A percentile compares a stretch with the other conserved stretches of the same genome.
phyloP scores from a whole-genome alignment of 306 rosid species.

The Cercis canadensis region DNA sequence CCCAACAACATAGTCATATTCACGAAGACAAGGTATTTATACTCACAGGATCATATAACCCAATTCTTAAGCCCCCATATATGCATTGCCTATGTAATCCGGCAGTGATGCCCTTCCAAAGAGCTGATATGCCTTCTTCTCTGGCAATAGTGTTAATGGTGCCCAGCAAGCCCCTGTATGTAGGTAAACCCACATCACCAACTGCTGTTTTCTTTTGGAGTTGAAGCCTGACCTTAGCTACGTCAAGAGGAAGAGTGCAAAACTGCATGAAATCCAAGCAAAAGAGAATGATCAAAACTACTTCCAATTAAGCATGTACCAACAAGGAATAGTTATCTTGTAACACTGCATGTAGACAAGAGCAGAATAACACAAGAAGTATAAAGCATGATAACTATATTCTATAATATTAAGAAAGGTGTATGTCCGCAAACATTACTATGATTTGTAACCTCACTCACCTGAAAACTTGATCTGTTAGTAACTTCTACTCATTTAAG shows the following conservation, averaged over 20 bases:
- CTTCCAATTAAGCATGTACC: background rate
- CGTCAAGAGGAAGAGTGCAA: slow-evolving; percentile 93
- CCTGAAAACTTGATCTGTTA: no score
- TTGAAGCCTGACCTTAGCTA: slow-evolving; percentile 97
- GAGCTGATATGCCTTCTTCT: slow-evolving; percentile 88
- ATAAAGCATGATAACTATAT: no score
- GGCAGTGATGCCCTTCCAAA: slow-evolving; percentile 93
- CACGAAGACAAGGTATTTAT: slow-evolving; percentile 36
- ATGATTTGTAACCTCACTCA: no score
- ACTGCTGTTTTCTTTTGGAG: slow-evolving; percentile 70
- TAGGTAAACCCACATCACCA: slow-evolving; percentile 54
- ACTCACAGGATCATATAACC: slow-evolving; percentile 98
- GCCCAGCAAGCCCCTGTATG: slow-evolving; percentile 77
- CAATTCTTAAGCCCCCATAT: slow-evolving; percentile 97
- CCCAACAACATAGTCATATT: slow-evolving; percentile 37
- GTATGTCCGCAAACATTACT: no score
- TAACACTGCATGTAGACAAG: no score
- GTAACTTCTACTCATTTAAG: no score
- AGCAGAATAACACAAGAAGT: no score
- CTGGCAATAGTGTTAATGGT: slow-evolving; percentile 81
- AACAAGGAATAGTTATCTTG: no score
- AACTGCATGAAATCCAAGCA: slow-evolving; percentile 55
- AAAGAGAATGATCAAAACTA: slow-evolving; percentile 31
- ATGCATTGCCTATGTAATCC: slow-evolving; percentile 94
- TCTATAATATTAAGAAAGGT: no score